Percentiles rank a stretch among this genome's conserved stretches.
These are phyloP conservation scores for Solanum pimpinellifolium DNA, from an alignment of 257 asterid species.

Conservation along the genomic window DNA sequence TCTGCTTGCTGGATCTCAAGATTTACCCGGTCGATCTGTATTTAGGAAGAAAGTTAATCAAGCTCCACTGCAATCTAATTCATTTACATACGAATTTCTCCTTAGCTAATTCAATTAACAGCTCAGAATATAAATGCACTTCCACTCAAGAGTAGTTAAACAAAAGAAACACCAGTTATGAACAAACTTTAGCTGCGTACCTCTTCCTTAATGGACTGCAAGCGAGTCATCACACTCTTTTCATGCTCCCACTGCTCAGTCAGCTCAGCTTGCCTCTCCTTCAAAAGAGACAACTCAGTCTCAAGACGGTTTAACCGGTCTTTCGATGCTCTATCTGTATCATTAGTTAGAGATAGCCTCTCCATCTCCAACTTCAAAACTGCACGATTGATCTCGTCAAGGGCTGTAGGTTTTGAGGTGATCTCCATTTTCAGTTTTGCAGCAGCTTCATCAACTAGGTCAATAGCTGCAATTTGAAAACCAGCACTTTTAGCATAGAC, in stretches of 20 bases:
- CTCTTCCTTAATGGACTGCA: constrained; percentile 90
- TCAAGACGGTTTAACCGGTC: constrained; percentile 82
- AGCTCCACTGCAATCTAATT: constrained; percentile 1
- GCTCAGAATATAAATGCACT: not conserved
- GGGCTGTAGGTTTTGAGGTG: constrained; percentile 92
- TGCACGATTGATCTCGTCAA: constrained; percentile 79
- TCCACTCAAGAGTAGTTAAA: not conserved
- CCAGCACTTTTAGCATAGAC: not conserved
- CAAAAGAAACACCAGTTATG: not conserved
- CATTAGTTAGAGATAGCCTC: constrained; percentile 81
- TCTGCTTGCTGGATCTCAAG: constrained; percentile 97
- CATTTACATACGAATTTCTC: not conserved
- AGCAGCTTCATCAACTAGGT: constrained; percentile 94
- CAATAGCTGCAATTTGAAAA: constrained; percentile 61
- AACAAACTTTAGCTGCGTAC: constrained; percentile 15
- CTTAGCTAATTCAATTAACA: not conserved
- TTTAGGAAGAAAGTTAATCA: not conserved
- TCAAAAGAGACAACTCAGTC: constrained; percentile 63
- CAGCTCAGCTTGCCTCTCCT: constrained; percentile 72
- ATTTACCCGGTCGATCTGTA: constrained; percentile 86
- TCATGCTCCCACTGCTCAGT: constrained; percentile 94
- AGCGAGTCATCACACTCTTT: constrained; percentile 70
- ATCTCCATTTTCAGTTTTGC: constrained; percentile 97
- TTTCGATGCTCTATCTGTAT: constrained; percentile 79
- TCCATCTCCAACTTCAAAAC: constrained; percentile 95